A percentile compares a stretch with the other conserved stretches of the same genome.
These are phyloP conservation scores for Parietichytrium sp. DNA, from an alignment of 108 stramenopile genomes.

Conservation along the genomic window DNA sequence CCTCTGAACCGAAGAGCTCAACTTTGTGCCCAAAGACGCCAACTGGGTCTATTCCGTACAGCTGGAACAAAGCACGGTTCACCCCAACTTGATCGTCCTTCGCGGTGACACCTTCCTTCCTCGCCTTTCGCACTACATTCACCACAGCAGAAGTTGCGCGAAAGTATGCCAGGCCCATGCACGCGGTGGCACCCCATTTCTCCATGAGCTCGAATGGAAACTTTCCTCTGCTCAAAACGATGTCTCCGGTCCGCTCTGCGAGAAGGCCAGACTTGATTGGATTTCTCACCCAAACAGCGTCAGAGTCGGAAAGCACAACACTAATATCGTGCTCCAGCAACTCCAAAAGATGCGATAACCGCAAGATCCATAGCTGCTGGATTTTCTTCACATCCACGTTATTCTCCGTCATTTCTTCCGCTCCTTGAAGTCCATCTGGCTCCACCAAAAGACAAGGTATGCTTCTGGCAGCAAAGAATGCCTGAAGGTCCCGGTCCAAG, in stretches of 20 bases:
- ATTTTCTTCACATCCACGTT: slow-evolving; percentile 21
- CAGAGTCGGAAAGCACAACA: slow-evolving; percentile 10
- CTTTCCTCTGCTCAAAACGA: background rate
- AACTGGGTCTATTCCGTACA: background rate
- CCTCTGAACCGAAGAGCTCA: background rate
- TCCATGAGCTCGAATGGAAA: slow-evolving; percentile 16
- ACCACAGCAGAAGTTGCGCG: background rate
- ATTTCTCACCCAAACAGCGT: slow-evolving; percentile 18
- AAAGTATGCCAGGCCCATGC: slow-evolving; percentile 24
- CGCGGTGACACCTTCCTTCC: background rate
- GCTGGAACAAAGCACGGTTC: background rate
- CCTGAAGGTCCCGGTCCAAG: background rate
- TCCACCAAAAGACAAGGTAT: slow-evolving; percentile 3
- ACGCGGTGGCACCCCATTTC: slow-evolving; percentile 8
- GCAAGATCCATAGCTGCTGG: slow-evolving; percentile 33
- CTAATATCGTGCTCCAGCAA: background rate
- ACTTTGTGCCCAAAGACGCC: background rate
- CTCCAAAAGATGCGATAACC: background rate
- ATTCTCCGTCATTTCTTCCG: background rate
- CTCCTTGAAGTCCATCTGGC: background rate
- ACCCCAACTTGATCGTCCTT: slow-evolving; percentile 19
- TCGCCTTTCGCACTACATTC: background rate
- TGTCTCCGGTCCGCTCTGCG: slow-evolving; percentile 10
- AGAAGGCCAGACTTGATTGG: background rate
- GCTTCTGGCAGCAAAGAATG: background rate